These are phyloP conservation scores for Phaseolus coccineus DNA, from an alignment of 331 rosid species.

Conservation along the genomic window DNA sequence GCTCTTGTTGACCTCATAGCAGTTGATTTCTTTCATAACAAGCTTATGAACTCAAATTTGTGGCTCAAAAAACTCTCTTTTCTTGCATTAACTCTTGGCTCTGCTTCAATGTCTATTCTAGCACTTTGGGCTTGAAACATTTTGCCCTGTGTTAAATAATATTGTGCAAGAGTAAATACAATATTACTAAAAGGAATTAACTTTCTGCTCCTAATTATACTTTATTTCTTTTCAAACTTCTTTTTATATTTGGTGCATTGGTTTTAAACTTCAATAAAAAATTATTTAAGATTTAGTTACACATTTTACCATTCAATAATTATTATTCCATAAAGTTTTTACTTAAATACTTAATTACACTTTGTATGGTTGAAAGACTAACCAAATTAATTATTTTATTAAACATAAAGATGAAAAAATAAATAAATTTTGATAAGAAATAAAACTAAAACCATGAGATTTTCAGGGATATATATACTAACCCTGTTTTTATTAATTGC, in stretches of 20 bases:
- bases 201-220: background rate
- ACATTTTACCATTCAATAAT: no score
- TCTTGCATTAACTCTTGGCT: slow-evolving; percentile 82
- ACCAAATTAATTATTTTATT: no score
- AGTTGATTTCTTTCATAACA: slow-evolving; percentile 92
- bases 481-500: no score
- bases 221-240: background rate
- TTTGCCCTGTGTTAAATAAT: background rate
- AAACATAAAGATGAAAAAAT: no score
- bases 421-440: no score
- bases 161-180: background rate
- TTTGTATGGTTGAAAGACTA: no score
- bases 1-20: slow-evolving; percentile 94
- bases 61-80: slow-evolving; percentile 67
- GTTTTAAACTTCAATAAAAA: background rate
- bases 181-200: background rate
- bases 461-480: no score
- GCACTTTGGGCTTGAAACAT: slow-evolving; percentile 82
- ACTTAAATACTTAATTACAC: no score
- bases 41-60: slow-evolving; percentile 67
- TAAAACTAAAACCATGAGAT: no score
- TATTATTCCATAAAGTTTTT: no score
- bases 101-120: slow-evolving; percentile 81
- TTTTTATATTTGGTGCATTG: background rate
- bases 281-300: no score